These are phyloP conservation scores for Coccomyxa subellipsoidea DNA, from an alignment of 163 green algal species.

Conservation along the genomic window DNA sequence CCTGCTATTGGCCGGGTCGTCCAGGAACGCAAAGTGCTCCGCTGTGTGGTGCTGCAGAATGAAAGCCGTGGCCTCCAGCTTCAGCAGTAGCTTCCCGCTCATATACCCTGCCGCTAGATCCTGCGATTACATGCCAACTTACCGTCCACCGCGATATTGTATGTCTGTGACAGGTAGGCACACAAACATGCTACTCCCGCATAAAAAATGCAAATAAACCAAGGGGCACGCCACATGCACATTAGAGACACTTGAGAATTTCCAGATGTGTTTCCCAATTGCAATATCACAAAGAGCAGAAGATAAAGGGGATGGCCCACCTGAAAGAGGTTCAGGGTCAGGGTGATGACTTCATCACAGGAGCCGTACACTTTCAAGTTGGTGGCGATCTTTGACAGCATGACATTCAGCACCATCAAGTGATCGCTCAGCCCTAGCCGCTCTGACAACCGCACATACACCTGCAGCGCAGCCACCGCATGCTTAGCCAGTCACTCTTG, in stretches of 20 bases:
- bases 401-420: constrained; percentile 80
- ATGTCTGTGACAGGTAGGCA: no score
- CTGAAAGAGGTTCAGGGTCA: constrained; percentile 90
- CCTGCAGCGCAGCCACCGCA: not conserved
- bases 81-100: constrained; percentile 94
- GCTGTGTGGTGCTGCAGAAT: constrained; percentile 85
- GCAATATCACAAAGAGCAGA: no score
- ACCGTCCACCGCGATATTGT: no score
- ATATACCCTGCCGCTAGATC: constrained; percentile 91
- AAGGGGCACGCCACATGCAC: no score
- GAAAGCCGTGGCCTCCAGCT: constrained; percentile 85
- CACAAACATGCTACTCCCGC: no score
- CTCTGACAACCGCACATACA: constrained; percentile 84
- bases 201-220: no score
- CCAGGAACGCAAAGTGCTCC: constrained; percentile 88
- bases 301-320: constrained; percentile 36
- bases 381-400: constrained; percentile 84
- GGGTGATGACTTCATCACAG: constrained; percentile 81
- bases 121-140: no score
- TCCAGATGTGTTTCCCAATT: no score
- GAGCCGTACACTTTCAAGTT: constrained; percentile 87
- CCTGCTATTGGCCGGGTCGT: constrained; percentile 71
- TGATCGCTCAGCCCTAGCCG: constrained; percentile 82
- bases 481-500: not conserved
- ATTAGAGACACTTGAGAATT: no score